phyloP scores from a whole-genome alignment of 768 basidiomycete species.

The Coprinopsis sp. region DNA sequence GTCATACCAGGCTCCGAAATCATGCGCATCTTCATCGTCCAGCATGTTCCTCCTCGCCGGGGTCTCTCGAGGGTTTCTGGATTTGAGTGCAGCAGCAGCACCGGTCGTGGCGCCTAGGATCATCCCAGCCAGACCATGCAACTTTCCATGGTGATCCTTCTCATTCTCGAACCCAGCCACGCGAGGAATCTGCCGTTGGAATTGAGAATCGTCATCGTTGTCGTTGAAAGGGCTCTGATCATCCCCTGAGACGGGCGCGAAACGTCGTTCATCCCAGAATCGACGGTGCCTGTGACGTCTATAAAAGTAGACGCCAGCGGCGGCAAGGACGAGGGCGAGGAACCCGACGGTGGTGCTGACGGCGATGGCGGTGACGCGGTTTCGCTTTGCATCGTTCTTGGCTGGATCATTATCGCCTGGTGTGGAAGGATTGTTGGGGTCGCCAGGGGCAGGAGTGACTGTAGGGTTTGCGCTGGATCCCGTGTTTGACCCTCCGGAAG shows the following conservation, averaged over 20 bases:
- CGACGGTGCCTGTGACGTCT: slow-evolving; percentile 29
- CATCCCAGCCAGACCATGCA: slow-evolving; percentile 28
- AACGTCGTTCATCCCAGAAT: slow-evolving; percentile 20
- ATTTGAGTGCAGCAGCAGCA: too few species aligned
- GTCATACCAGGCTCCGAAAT: slow-evolving; percentile 42
- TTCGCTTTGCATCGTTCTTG: slow-evolving; percentile 9
- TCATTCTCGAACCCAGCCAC: slow-evolving; percentile 8
- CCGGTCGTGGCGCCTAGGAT: slow-evolving; percentile 26
- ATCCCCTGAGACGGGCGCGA: slow-evolving; percentile 22
- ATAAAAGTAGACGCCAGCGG: slow-evolving; percentile 40
- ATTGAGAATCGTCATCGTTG: slow-evolving; percentile 23
- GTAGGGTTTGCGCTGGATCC: slow-evolving; percentile 2
- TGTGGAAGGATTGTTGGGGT: slow-evolving; percentile 20
- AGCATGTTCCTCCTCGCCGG: slow-evolving; percentile 63
- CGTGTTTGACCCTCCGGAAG: neutral
- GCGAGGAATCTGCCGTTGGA: slow-evolving; percentile 10
- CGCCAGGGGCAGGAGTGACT: slow-evolving; percentile 1
- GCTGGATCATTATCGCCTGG: slow-evolving; percentile 18
- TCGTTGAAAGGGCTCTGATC: slow-evolving; percentile 20
- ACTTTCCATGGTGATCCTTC: slow-evolving; percentile 15
- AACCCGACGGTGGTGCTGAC: slow-evolving; percentile 61
- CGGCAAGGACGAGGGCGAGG: slow-evolving; percentile 46
- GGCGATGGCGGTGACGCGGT: slow-evolving; percentile 43
- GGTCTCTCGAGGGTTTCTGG: slow-evolving; percentile 21
- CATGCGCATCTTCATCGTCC: slow-evolving; percentile 66